These are phyloP conservation scores for Microcos paniculata DNA, from an alignment of 345 rosid species.

Conservation along the genomic window DNA sequence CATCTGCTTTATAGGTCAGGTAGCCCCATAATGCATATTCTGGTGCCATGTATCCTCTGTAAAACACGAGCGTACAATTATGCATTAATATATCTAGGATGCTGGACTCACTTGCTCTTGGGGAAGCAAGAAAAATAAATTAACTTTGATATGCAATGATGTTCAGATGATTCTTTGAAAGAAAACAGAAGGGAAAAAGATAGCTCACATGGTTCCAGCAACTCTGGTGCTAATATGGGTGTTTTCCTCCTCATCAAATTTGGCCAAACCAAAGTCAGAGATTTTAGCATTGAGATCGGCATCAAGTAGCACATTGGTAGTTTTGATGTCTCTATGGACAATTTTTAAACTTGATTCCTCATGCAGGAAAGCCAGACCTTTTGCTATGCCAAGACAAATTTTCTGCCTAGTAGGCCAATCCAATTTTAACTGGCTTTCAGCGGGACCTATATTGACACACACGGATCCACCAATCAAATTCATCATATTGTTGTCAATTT, in stretches of 20 bases:
- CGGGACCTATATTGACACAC: conserved; percentile 30
- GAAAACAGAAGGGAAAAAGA: background rate
- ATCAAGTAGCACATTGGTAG: conserved; percentile 65
- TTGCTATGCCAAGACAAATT: conserved; percentile 65
- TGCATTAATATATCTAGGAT: background rate
- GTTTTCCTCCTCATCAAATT: conserved; percentile 60
- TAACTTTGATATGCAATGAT: background rate
- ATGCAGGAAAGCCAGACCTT: conserved; percentile 62
- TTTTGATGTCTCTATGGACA: conserved; percentile 74
- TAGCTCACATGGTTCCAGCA: conserved; percentile 61
- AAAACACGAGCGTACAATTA: background rate
- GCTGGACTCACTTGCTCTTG: background rate
- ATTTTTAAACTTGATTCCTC: conserved; percentile 67
- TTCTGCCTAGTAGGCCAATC: conserved; percentile 65
- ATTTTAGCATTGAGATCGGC: conserved; percentile 49
- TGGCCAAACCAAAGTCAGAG: conserved; percentile 71
- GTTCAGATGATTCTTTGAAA: background rate
- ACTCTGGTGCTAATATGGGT: conserved; percentile 66
- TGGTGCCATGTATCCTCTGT: conserved; percentile 67
- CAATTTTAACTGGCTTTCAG: conserved; percentile 40
- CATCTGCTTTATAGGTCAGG: conserved; percentile 59
- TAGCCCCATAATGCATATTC: conserved; percentile 70
- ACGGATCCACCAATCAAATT: background rate
- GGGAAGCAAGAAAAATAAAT: background rate
- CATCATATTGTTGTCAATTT: background rate